Evolutionary conservation across 2,329 filamentous ascomycete genomes (phyloP).

Genomic region (Epichloe scottii): DNA sequence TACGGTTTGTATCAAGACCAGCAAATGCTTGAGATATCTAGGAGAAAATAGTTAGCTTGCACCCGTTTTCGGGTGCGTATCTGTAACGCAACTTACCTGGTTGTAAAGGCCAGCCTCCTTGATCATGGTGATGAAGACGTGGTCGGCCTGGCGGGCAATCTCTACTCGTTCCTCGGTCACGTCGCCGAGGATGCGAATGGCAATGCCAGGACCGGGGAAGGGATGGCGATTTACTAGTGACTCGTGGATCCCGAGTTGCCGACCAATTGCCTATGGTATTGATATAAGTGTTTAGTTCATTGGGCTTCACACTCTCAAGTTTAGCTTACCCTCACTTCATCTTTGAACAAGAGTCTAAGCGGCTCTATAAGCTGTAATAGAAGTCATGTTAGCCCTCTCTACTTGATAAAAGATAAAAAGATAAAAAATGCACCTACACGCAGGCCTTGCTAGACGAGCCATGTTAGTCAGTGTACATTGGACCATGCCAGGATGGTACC

Average conservation of each 20-base stretch:
- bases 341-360: too few species aligned
- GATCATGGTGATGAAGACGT: conserved; percentile 71
- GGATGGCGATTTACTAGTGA: too few species aligned
- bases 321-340: too few species aligned
- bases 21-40: conserved; percentile 17
- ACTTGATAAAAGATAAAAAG: too few species aligned
- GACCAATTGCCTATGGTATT: too few species aligned
- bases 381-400: background rate
- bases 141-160: conserved; percentile 65
- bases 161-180: conserved; percentile 68
- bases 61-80: too few species aligned
- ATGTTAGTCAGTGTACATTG: too few species aligned
- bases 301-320: too few species aligned
- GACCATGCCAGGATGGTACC: background rate
- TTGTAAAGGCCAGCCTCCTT: conserved; percentile 59
- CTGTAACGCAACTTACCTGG: conserved; percentile 23
- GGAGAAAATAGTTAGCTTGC: too few species aligned
- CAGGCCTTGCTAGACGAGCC: background rate
- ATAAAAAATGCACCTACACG: background rate
- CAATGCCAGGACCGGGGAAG: conserved; percentile 34
- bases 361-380: too few species aligned
- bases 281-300: too few species aligned
- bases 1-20: conserved; percentile 12
- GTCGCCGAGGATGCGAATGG: conserved; percentile 71
- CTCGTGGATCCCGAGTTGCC: too few species aligned